Evolutionary conservation across 2,329 filamentous ascomycete species (phyloP).

Genomic region (Ophiobolus disseminans): DNA sequence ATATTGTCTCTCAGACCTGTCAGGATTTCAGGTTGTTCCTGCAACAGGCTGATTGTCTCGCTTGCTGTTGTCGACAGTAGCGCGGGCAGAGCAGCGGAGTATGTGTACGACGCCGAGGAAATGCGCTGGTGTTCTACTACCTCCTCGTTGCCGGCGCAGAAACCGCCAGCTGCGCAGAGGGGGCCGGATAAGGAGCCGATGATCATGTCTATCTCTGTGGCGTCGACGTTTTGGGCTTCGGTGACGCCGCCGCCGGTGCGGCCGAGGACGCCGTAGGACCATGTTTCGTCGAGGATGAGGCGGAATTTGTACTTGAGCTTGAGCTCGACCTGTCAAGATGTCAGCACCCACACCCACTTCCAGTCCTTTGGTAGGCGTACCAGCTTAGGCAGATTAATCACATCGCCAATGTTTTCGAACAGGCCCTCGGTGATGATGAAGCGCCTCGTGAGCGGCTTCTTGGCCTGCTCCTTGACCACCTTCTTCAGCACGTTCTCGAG

Average conservation of each 20-base stretch:
- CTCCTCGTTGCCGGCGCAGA: constrained; percentile 90
- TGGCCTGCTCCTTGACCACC: constrained; percentile 85
- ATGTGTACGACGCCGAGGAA: constrained; percentile 90
- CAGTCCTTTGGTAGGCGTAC: constrained; percentile 52
- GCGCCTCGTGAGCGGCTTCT: constrained; percentile 85
- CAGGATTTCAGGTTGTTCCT: constrained; percentile 85
- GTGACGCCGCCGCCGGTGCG: constrained; percentile 90
- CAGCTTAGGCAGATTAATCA: constrained; percentile 82
- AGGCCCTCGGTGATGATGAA: constrained; percentile 97
- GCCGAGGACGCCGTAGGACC: constrained; percentile 94
- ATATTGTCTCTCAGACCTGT: constrained; percentile 83
- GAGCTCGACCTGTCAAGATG: constrained; percentile 72
- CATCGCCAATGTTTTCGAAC: constrained; percentile 89
- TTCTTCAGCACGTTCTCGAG: constrained; percentile 84
- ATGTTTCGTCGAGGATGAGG: constrained; percentile 95
- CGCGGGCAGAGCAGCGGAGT: constrained; percentile 91
- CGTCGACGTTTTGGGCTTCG: constrained; percentile 95
- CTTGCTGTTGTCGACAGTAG: constrained; percentile 95
- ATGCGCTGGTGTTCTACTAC: constrained; percentile 97
- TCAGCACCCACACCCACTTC: constrained; percentile 8
- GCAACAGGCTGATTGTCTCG: constrained; percentile 84
- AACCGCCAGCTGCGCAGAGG: constrained; percentile 90
- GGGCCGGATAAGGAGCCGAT: constrained; percentile 90
- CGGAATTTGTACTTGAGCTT: constrained; percentile 98
- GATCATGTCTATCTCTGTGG: constrained; percentile 95